These are phyloP conservation scores for Neurospora cerealis DNA, from an alignment of 495 filamentous ascomycete genomes.

Conservation along the genomic window DNA sequence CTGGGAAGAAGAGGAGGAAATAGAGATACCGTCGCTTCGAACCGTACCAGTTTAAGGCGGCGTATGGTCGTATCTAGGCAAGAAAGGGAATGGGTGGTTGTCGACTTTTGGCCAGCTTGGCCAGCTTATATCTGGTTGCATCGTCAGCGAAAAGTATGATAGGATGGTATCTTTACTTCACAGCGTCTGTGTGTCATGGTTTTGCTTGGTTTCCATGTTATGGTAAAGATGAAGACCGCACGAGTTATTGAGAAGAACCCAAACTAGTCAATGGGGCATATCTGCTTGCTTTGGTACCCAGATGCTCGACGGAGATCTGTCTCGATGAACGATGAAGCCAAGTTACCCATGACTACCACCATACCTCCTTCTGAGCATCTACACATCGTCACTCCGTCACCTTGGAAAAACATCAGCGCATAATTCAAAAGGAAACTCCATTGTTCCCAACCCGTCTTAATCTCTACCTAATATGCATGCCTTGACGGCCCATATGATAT, in stretches of 20 bases:
- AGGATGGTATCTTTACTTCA: neutral
- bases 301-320: neutral
- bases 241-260: neutral
- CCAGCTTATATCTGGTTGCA: neutral
- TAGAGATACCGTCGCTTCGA: slow-evolving; percentile 15
- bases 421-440: neutral
- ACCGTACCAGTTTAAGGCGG: neutral
- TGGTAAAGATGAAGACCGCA: neutral
- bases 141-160: neutral
- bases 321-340: neutral
- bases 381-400: neutral
- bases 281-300: neutral
- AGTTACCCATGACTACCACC: neutral
- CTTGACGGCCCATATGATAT: neutral
- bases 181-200: neutral
- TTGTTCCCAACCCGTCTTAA: neutral
- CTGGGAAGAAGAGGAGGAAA: slow-evolving; percentile 32
- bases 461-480: neutral
- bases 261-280: neutral
- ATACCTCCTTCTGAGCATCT: neutral
- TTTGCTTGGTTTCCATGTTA: neutral
- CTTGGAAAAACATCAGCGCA: neutral
- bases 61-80: neutral
- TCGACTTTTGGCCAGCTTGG: neutral
- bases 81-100: neutral